Evolutionary conservation across 306 rosid genomes (phyloP).

Genomic region (Sphenostylis stenocarpa): DNA sequence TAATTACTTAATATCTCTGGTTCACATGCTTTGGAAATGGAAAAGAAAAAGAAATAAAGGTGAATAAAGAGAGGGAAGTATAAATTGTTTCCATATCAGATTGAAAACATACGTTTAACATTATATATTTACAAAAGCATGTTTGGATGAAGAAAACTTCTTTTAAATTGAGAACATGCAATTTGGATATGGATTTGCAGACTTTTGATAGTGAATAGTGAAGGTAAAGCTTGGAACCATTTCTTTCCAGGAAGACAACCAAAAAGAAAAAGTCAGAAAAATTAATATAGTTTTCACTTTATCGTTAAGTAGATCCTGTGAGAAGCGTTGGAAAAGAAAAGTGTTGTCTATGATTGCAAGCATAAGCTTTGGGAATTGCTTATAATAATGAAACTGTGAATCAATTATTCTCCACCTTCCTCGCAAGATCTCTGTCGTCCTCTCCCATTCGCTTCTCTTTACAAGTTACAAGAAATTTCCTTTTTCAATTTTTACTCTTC

Average conservation of each 20-base stretch:
- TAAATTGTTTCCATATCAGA: background rate
- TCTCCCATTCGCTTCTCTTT: background rate
- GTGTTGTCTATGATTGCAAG: slow-evolving; percentile 15
- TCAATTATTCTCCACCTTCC: slow-evolving; percentile 4
- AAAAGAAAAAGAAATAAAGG: background rate
- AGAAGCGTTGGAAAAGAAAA: slow-evolving; percentile 29
- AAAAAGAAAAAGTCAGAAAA: background rate
- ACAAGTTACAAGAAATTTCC: background rate
- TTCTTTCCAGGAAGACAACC: slow-evolving; percentile 27
- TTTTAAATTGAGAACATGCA: no score
- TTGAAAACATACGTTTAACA: background rate
- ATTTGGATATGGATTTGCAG: no score
- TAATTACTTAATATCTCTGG: background rate
- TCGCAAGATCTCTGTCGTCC: slow-evolving; percentile 1
- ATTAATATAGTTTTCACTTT: slow-evolving; percentile 8
- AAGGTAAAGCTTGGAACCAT: slow-evolving; percentile 27
- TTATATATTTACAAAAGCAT: background rate
- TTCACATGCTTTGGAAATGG: slow-evolving; percentile 2
- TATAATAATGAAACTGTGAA: slow-evolving; percentile 4
- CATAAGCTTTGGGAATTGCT: slow-evolving; percentile 25
- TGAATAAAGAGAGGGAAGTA: background rate
- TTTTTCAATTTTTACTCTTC: background rate
- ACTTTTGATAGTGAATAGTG: slow-evolving; percentile 21
- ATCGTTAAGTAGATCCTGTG: slow-evolving; percentile 13
- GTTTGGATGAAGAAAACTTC: no score